A percentile compares a stretch with the other conserved stretches of the same genome.
Conservation (phyloP, 2,329 filamentous ascomycete genomes). For the Drechmeria coniospora region DNA sequence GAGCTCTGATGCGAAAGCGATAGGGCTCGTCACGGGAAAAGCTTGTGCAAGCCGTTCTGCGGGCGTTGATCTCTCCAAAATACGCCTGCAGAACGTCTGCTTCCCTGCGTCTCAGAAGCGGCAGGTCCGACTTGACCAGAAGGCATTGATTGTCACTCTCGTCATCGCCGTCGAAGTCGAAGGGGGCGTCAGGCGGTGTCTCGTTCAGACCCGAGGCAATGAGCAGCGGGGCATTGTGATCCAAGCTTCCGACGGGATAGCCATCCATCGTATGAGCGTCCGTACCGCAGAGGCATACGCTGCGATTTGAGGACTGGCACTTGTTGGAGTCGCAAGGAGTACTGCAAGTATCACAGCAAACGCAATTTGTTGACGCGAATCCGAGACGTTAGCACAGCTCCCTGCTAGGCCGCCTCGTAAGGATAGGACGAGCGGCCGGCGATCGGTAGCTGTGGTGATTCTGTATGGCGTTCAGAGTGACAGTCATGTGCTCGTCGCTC, state of each 20-base stretch:
- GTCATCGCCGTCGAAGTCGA: constrained; percentile 26
- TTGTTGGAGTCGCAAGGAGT: no score
- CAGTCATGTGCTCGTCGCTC: no score
- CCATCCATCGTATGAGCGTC: constrained; percentile 48
- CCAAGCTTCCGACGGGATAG: constrained; percentile 64
- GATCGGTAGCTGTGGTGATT: no score
- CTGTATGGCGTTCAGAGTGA: no score
- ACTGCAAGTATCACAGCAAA: no score
- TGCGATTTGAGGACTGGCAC: no score
- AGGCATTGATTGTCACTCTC: constrained; percentile 43
- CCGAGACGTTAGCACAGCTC: no score
- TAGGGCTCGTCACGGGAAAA: constrained; percentile 35
- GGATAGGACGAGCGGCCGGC: no score
- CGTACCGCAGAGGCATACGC: constrained; percentile 9
- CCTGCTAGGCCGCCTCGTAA: no score
- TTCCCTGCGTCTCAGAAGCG: constrained; percentile 48
- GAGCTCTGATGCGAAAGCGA: constrained; percentile 54
- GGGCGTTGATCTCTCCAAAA: constrained; percentile 51
- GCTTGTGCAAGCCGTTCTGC: constrained; percentile 50
- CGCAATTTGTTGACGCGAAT: no score
- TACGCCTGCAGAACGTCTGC: constrained; percentile 50
- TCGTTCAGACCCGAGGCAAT: constrained; percentile 59
- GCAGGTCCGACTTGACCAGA: constrained; percentile 55
- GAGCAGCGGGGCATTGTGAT: constrained; percentile 75
- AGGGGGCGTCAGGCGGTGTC: no score